phyloP scores from a whole-genome alignment of 2,329 filamentous ascomycete species.

The Arthrobotrys musiformis region DNA sequence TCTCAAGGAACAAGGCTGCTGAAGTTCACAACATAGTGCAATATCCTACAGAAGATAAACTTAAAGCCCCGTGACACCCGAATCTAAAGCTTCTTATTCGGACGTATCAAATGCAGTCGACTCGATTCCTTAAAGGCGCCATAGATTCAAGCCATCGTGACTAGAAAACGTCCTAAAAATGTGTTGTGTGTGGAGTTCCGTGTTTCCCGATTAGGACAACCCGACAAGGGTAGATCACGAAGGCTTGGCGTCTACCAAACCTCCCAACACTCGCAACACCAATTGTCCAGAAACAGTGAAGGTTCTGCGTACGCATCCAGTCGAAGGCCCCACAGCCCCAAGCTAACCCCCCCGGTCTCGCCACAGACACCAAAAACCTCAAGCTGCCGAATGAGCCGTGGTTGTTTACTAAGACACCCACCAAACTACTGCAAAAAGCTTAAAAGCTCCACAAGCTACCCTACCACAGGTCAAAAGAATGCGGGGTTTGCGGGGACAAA shows the following conservation, averaged over 20 bases:
- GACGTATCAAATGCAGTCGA: too few species aligned
- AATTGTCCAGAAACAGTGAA: not conserved
- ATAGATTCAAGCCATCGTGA: too few species aligned
- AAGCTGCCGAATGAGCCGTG: conserved; percentile 23
- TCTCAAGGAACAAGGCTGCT: too few species aligned
- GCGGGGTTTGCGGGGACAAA: conserved; percentile 23
- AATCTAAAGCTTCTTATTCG: too few species aligned
- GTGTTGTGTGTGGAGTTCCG: conserved; percentile 10
- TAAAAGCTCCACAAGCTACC: not conserved
- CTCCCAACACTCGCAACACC: conserved; percentile 3
- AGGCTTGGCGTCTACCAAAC: conserved; percentile 2
- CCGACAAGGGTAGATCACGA: not conserved
- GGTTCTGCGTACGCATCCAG: not conserved
- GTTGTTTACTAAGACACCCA: conserved; percentile 8
- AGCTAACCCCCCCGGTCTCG: conserved; percentile 13
- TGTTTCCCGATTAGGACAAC: not conserved
- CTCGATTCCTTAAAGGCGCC: too few species aligned
- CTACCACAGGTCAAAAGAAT: not conserved
- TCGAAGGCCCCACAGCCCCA: not conserved
- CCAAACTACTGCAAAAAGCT: not conserved
- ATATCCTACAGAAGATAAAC: too few species aligned
- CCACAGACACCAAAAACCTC: conserved; percentile 1
- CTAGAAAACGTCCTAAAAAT: not conserved
- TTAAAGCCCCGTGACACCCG: too few species aligned
- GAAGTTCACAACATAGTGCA: too few species aligned